Evolutionary conservation across 2,329 filamentous ascomycete genomes (phyloP).

Genomic region (Apiospora malaysiana): DNA sequence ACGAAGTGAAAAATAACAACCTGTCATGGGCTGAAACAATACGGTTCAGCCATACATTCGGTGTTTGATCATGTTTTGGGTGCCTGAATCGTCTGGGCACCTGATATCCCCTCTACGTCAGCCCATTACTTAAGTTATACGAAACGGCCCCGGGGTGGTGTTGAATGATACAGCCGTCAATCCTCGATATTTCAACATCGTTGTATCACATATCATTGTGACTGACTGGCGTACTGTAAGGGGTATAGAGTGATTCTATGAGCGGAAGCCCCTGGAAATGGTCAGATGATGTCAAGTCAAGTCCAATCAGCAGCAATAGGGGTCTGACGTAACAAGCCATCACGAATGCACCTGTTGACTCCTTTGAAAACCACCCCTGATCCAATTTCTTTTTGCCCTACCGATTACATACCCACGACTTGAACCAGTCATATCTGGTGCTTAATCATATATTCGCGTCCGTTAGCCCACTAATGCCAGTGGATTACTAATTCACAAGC

Average conservation of each 20-base stretch:
- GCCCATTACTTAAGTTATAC: neutral
- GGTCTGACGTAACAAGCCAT: neutral
- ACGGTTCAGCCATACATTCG: neutral
- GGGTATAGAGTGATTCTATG: neutral
- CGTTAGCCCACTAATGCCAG: neutral
- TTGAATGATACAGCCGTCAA: neutral
- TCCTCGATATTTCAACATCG: neutral
- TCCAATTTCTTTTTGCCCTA: neutral
- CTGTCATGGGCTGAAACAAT: neutral
- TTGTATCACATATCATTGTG: neutral
- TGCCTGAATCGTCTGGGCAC: neutral
- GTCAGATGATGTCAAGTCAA: neutral
- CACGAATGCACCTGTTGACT: neutral
- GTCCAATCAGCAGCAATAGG: neutral
- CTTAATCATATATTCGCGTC: neutral
- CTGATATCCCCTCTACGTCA: neutral
- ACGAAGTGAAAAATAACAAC: no score
- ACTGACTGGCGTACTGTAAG: neutral
- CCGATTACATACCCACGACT: neutral
- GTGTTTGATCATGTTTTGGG: slow-evolving; percentile 7
- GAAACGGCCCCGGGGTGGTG: neutral
- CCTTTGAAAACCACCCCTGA: neutral
- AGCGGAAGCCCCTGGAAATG: neutral
- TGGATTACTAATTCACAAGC: neutral
- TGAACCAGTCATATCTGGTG: neutral